Conservation (phyloP, 805 yeast genomes). For the Debaryomyces tyrocola region DNA sequence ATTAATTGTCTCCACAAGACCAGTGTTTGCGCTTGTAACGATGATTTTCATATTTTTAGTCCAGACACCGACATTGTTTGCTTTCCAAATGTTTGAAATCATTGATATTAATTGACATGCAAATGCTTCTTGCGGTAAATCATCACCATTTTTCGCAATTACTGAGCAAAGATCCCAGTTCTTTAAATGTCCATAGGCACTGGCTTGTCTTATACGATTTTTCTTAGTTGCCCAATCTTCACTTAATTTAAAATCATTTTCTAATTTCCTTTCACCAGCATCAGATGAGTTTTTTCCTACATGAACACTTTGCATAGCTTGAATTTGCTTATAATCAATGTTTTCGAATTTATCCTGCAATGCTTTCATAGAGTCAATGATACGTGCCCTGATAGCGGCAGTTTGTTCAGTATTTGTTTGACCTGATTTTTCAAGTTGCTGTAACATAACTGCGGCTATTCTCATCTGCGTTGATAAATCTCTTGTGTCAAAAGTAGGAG, state of each 20-base stretch:
- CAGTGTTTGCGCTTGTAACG: slow-evolving; percentile 86
- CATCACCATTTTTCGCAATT: slow-evolving; percentile 95
- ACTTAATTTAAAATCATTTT: slow-evolving; percentile 88
- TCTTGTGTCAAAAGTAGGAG: slow-evolving; percentile 19
- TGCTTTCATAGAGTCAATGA: slow-evolving; percentile 33
- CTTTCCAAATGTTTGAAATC: slow-evolving; percentile 82
- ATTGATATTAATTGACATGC: slow-evolving; percentile 93
- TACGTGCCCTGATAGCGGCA: slow-evolving; percentile 22
- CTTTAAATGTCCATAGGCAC: slow-evolving; percentile 80
- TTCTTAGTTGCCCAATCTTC: slow-evolving; percentile 92
- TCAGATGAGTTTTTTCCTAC: slow-evolving; percentile 57
- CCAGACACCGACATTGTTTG: slow-evolving; percentile 74
- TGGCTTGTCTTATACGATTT: slow-evolving; percentile 72
- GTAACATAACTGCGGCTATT: slow-evolving; percentile 92
- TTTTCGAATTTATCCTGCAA: slow-evolving; percentile 43
- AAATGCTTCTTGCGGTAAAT: slow-evolving; percentile 94
- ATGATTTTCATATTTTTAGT: slow-evolving; percentile 90
- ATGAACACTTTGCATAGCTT: slow-evolving; percentile 55
- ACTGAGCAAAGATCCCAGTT: slow-evolving; percentile 96
- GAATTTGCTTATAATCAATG: slow-evolving; percentile 31
- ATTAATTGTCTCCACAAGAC: slow-evolving; percentile 93
- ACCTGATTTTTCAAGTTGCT: slow-evolving; percentile 81
- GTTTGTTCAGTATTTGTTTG: slow-evolving; percentile 47
- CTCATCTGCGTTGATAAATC: slow-evolving; percentile 89
- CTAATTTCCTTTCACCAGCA: slow-evolving; percentile 84